Evolutionary conservation across 2,329 filamentous ascomycete genomes (phyloP).

Genomic region (Blumeria graminis): DNA sequence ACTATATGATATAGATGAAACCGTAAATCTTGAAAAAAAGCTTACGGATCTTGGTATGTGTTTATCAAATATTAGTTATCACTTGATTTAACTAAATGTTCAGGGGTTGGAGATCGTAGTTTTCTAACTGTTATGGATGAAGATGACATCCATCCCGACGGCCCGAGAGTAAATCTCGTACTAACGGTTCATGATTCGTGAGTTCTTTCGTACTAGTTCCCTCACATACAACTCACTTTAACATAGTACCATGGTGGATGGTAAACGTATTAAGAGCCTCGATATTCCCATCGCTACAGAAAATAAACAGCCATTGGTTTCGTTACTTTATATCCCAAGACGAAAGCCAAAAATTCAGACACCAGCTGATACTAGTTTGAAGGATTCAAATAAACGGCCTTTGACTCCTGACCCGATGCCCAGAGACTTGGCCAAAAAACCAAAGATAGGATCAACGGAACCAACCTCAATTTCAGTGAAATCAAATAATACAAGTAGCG

Average conservation of each 20-base stretch:
- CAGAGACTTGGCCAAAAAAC: background rate
- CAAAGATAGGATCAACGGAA: conserved; percentile 6
- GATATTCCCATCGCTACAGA: conserved; percentile 7
- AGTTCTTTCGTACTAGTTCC: conserved; percentile 10
- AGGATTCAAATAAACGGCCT: background rate
- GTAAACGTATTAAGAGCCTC: conserved; percentile 27
- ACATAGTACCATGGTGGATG: conserved; percentile 16
- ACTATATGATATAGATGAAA: conserved; percentile 78
- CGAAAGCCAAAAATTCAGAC: conserved; percentile 4
- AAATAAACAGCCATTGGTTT: conserved; percentile 4
- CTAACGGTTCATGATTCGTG: conserved; percentile 42
- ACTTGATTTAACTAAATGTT: conserved; percentile 1
- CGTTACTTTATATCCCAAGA: conserved; percentile 9
- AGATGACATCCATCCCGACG: conserved; percentile 32
- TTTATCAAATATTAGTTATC: background rate
- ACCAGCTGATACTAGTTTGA: too few species aligned
- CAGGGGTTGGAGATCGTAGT: conserved; percentile 43
- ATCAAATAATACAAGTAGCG: conserved; percentile 17
- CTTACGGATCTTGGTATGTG: conserved; percentile 45
- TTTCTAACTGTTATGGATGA: conserved; percentile 72
- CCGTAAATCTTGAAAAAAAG: conserved; percentile 62
- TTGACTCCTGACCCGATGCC: background rate
- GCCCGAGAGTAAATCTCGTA: conserved; percentile 54
- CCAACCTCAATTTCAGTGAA: conserved; percentile 13
- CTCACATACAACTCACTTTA: conserved; percentile 3